Percentiles rank a stretch among this genome's conserved stretches.
Conservation (phyloP, 257 asterid genomes). For the Prunella vulgaris region DNA sequence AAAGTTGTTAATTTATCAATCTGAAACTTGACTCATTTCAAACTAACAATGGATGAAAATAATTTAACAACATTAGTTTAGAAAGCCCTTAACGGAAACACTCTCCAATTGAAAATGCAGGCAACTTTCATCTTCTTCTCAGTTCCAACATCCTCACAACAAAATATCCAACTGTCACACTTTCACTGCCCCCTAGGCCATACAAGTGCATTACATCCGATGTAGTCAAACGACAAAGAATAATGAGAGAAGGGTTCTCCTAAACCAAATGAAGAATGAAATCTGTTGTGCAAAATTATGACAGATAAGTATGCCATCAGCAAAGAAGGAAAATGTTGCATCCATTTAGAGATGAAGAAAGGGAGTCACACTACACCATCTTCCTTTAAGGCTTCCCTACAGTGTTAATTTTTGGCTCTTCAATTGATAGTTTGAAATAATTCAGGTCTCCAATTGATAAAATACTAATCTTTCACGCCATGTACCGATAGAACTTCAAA, state of each 20-base stretch:
- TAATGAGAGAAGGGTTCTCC: not conserved
- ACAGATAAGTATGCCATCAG: not conserved
- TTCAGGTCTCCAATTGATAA: not conserved
- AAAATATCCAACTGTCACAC: not conserved
- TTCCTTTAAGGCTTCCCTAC: too few relatives aligned
- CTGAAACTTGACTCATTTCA: not conserved
- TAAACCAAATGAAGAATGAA: not conserved
- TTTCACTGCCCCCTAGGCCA: not conserved
- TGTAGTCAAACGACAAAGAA: not conserved
- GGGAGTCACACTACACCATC: not conserved
- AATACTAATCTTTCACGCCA: not conserved
- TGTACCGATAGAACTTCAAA: not conserved
- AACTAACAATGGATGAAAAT: not conserved
- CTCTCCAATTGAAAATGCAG: not conserved
- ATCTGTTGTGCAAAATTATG: not conserved
- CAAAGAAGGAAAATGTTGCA: not conserved
- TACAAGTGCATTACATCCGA: not conserved
- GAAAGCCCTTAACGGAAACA: not conserved
- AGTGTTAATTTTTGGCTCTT: too few relatives aligned
- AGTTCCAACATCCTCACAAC: not conserved
- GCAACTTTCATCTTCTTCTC: not conserved
- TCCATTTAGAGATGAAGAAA: not conserved
- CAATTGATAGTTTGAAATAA: not conserved
- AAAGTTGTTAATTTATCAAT: not conserved
- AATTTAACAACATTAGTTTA: not conserved